Evolutionary conservation across 83 land plant species (phyloP).

Genomic region (Isoetes engelmannii): DNA sequence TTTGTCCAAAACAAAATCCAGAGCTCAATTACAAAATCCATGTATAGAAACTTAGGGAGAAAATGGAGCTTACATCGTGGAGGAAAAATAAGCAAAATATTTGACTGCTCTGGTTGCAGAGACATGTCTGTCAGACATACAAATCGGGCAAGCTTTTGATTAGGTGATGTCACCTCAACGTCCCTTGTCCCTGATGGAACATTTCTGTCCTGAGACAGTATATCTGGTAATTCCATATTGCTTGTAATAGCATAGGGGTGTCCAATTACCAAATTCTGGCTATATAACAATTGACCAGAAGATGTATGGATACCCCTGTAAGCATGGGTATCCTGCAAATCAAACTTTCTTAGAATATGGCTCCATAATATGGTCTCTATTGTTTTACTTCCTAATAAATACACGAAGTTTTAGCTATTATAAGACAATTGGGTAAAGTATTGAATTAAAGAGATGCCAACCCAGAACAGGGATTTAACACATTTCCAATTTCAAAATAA

Average conservation of each 20-base stretch:
- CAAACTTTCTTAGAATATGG: not conserved
- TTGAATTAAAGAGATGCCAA: not conserved
- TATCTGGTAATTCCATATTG: slow-evolving; percentile 1
- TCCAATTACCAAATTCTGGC: slow-evolving; percentile 53
- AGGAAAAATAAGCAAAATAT: slow-evolving; percentile 57
- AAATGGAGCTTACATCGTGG: slow-evolving; percentile 60
- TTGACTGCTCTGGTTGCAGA: slow-evolving; percentile 45
- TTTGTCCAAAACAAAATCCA: not conserved
- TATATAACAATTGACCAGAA: slow-evolving; percentile 70
- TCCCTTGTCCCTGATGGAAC: not conserved
- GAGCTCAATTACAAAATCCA: slow-evolving; percentile 1
- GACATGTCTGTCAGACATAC: slow-evolving; percentile 67
- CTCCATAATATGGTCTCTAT: not conserved
- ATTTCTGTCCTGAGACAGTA: slow-evolving; percentile 6
- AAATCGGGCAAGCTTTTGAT: slow-evolving; percentile 51
- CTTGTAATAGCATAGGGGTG: slow-evolving; percentile 26
- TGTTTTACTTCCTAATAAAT: not conserved
- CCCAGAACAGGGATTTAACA: not conserved
- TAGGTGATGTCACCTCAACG: not conserved
- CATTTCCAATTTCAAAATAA: not conserved
- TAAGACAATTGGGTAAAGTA: not conserved
- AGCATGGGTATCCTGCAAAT: slow-evolving; percentile 43
- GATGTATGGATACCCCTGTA: slow-evolving; percentile 62
- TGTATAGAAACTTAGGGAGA: not conserved
- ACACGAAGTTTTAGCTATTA: not conserved